phyloP scores from a whole-genome alignment of 805 yeast species.

The Diddensiella caesifluorescens region DNA sequence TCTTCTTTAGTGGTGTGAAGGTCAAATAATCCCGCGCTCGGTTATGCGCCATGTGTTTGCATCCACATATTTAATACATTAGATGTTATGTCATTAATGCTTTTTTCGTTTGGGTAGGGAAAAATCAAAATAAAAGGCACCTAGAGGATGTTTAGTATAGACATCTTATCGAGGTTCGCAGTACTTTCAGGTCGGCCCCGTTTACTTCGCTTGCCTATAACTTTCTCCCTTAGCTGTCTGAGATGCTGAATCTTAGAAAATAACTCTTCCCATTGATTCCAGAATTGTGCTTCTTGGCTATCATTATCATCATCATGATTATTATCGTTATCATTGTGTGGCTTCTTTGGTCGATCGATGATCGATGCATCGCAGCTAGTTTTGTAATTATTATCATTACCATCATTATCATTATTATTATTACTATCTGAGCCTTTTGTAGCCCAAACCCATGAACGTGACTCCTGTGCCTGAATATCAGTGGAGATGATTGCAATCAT shows the following conservation, averaged over 20 bases:
- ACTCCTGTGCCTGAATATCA: constrained; percentile 14
- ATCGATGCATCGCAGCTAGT: no score
- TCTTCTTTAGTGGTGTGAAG: constrained; percentile 48
- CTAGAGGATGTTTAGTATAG: constrained; percentile 13
- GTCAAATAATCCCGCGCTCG: no score
- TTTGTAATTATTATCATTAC: no score
- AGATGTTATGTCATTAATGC: neutral
- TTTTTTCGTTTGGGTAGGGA: neutral
- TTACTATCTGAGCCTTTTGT: no score
- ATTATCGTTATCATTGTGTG: neutral
- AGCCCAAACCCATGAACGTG: constrained; percentile 19
- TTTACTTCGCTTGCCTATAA: constrained; percentile 2
- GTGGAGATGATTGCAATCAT: constrained; percentile 16
- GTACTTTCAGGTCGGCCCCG: constrained; percentile 10
- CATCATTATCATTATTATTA: neutral
- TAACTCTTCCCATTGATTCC: constrained; percentile 1
- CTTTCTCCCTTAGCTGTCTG: neutral
- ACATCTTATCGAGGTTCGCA: constrained; percentile 13
- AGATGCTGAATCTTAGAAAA: neutral
- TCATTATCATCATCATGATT: neutral
- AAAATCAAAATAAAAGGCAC: neutral
- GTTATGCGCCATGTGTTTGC: neutral
- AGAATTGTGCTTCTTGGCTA: neutral
- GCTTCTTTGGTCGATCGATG: neutral
- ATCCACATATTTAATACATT: neutral